Evolutionary conservation across 805 yeast genomes (phyloP).

Genomic region (Monosporozyma siamensis): DNA sequence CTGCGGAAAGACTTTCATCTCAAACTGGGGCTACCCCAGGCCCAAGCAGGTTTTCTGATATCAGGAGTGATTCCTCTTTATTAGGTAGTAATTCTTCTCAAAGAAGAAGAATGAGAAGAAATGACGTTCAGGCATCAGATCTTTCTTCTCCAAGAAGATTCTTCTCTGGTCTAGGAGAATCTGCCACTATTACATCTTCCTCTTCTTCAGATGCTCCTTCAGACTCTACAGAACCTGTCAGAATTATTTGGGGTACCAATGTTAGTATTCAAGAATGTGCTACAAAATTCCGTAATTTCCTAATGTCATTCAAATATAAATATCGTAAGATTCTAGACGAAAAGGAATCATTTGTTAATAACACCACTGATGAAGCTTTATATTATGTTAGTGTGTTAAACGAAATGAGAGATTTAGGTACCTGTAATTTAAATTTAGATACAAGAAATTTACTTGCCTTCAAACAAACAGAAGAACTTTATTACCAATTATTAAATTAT

Average conservation of each 20-base stretch:
- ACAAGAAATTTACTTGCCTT: conserved; percentile 69
- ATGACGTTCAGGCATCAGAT: conserved; percentile 69
- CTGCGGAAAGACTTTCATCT: conserved; percentile 10
- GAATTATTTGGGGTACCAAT: conserved; percentile 98
- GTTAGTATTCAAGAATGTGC: conserved; percentile 86
- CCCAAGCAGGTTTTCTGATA: conserved; percentile 30
- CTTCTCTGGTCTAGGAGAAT: conserved; percentile 19
- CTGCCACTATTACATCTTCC: conserved; percentile 9
- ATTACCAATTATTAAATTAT: conserved; percentile 77
- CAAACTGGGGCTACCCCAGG: conserved; percentile 13
- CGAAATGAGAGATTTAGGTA: conserved; percentile 67
- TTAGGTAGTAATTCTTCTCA: conserved; percentile 32
- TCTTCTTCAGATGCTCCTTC: conserved; percentile 26
- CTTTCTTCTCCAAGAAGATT: conserved; percentile 66
- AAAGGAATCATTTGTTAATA: conserved; percentile 28
- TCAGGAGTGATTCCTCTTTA: conserved; percentile 37
- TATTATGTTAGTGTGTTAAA: conserved; percentile 67
- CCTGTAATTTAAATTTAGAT: conserved; percentile 78
- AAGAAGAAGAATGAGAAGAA: conserved; percentile 53
- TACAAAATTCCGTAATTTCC: conserved; percentile 67
- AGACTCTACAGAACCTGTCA: conserved; percentile 58
- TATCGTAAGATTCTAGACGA: conserved; percentile 47
- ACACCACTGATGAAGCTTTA: conserved; percentile 57
- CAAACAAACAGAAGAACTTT: conserved; percentile 66
- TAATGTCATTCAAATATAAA: conserved; percentile 73